Conservation (phyloP, 2,329 filamentous ascomycete genomes). For the Scytalidium lignicola region DNA sequence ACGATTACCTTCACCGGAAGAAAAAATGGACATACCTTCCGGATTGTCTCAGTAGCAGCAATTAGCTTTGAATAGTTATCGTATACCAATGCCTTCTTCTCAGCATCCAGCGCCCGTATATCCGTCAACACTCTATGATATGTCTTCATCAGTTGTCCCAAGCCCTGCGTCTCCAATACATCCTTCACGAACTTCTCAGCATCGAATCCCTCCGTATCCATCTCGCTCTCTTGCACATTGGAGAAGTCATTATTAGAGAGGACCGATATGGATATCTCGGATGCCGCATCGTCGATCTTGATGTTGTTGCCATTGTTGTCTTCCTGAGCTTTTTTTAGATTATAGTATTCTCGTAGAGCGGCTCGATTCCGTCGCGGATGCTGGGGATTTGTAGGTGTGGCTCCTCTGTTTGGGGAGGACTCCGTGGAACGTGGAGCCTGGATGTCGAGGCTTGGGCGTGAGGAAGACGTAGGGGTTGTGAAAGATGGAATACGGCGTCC, state of each 20-base stretch:
- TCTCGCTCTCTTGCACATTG: constrained; percentile 61
- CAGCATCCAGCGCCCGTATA: constrained; percentile 84
- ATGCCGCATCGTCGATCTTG: constrained; percentile 12
- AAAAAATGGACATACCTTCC: constrained; percentile 44
- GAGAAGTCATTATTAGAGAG: constrained; percentile 31
- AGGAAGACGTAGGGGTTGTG: constrained; percentile 67
- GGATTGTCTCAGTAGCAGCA: constrained; percentile 91
- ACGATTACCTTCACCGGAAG: too few species aligned
- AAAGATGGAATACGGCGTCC: constrained; percentile 52
- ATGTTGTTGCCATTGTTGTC: constrained; percentile 24
- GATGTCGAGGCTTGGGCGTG: constrained; percentile 67
- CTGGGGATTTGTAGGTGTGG: constrained; percentile 21
- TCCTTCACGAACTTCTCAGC: constrained; percentile 61
- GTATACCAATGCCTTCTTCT: constrained; percentile 95
- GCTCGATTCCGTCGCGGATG: constrained; percentile 57
- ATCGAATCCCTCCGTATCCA: constrained; percentile 71
- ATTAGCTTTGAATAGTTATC: constrained; percentile 98
- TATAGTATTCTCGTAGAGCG: constrained; percentile 92
- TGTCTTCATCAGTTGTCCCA: constrained; percentile 64
- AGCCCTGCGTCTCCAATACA: constrained; percentile 54
- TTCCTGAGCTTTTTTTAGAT: constrained; percentile 51
- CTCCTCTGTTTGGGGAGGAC: constrained; percentile 45
- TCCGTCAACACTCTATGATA: constrained; percentile 73
- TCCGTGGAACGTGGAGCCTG: constrained; percentile 48
- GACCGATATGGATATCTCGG: constrained; percentile 22